Percentiles rank a stretch among this genome's conserved stretches.
Evolutionary conservation across 2,329 filamentous ascomycete species (phyloP).

Genomic region (Graphiopsis chlorocephala): DNA sequence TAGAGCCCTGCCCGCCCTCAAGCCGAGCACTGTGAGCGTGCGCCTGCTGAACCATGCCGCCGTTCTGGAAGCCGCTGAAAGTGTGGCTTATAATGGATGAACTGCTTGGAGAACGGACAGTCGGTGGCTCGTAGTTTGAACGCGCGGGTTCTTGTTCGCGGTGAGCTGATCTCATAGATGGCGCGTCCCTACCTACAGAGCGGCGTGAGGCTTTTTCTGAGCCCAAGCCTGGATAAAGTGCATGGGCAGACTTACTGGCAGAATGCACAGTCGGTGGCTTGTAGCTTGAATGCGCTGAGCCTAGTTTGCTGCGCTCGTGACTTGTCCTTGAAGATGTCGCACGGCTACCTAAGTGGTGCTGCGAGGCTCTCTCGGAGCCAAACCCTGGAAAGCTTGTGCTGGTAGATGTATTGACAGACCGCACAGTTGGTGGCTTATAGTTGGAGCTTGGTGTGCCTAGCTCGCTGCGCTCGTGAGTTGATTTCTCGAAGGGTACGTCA

Average conservation of each 20-base stretch:
- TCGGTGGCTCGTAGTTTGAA: constrained; percentile 5
- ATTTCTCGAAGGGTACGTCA: neutral
- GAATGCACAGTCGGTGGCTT: constrained; percentile 11
- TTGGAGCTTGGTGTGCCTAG: neutral
- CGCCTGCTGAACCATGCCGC: neutral
- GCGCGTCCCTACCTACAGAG: too few species aligned
- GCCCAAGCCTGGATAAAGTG: neutral
- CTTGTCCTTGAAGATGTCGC: neutral
- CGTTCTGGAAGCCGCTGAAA: neutral
- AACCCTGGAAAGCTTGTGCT: neutral
- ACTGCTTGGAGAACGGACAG: neutral
- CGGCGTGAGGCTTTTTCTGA: neutral
- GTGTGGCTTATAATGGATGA: neutral
- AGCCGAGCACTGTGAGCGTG: neutral
- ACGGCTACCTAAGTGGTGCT: neutral
- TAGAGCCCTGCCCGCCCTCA: neutral
- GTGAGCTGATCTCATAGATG: neutral
- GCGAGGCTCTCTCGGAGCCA: neutral
- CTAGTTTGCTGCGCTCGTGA: neutral
- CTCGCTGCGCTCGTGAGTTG: neutral
- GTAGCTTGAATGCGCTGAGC: neutral
- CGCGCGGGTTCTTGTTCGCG: neutral
- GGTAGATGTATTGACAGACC: neutral
- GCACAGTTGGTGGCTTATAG: constrained; percentile 10
- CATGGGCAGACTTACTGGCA: neutral